Percentiles rank a stretch among this genome's conserved stretches.
These are phyloP conservation scores for Saturnispora serradocipensis DNA, from an alignment of 805 yeast species.

Conservation along the genomic window DNA sequence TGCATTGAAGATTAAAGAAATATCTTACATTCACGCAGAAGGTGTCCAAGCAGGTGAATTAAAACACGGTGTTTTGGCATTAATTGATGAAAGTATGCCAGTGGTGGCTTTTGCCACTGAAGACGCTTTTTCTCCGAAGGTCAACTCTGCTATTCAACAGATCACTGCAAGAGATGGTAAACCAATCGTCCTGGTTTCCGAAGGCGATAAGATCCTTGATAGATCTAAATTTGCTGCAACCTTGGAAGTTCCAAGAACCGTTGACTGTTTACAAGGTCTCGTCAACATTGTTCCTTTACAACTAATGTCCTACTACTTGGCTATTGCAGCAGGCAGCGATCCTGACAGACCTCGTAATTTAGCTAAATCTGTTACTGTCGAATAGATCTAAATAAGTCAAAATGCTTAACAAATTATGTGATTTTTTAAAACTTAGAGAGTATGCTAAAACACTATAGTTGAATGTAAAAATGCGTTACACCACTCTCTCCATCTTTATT, in stretches of 20 bases:
- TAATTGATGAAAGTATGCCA: conserved; percentile 90
- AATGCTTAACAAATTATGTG: neutral
- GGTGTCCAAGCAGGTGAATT: conserved; percentile 99
- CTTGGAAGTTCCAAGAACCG: conserved; percentile 88
- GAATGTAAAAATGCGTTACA: neutral
- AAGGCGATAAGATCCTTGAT: conserved; percentile 58
- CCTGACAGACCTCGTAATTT: conserved; percentile 98
- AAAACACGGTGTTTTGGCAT: conserved; percentile 95
- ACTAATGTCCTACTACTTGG: conserved; percentile 93
- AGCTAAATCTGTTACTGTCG: conserved; percentile 98
- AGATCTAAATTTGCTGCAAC: conserved; percentile 53
- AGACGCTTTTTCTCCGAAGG: conserved; percentile 93
- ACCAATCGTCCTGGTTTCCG: conserved; percentile 87
- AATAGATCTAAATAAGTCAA: conserved; percentile 31
- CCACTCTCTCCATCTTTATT: neutral
- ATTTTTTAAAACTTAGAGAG: neutral
- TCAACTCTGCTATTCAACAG: conserved; percentile 90
- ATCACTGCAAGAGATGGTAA: conserved; percentile 96
- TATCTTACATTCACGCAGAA: conserved; percentile 97
- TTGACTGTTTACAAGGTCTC: conserved; percentile 95
- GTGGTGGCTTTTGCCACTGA: conserved; percentile 93
- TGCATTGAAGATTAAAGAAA: conserved; percentile 95
- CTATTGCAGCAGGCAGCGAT: conserved; percentile 88
- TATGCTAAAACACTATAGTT: neutral
- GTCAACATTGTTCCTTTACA: conserved; percentile 91